These are phyloP conservation scores for Helotiales sp. DNA, from an alignment of 2,329 filamentous ascomycete genomes.

Conservation along the genomic window DNA sequence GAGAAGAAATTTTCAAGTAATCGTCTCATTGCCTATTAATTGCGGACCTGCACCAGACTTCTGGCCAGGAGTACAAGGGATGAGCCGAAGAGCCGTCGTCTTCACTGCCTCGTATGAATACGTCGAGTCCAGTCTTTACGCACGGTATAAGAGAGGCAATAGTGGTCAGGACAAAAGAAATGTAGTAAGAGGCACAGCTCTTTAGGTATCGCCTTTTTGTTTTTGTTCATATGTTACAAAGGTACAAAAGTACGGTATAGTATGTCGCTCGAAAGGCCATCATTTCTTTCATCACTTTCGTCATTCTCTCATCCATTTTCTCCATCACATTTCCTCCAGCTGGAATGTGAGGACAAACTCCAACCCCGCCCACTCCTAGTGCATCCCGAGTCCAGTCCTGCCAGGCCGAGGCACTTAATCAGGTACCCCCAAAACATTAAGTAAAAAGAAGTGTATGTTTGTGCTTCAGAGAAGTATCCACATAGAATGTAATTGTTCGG, in stretches of 20 bases:
- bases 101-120: too few relatives aligned
- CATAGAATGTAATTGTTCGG: conserved; percentile 16
- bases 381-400: conserved; percentile 20
- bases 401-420: conserved; percentile 20
- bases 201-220: not conserved
- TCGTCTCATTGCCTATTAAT: not conserved
- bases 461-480: conserved; percentile 22
- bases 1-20: not conserved
- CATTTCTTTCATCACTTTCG: conserved; percentile 19
- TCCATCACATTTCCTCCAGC: conserved; percentile 8
- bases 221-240: conserved; percentile 28
- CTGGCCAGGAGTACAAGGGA: not conserved
- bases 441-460: conserved; percentile 26
- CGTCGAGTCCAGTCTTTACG: not conserved
- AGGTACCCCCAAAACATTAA: conserved; percentile 15
- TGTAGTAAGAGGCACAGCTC: not conserved
- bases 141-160: not conserved
- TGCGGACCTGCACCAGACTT: not conserved
- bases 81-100: not conserved
- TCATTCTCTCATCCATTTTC: conserved; percentile 13
- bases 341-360: not conserved
- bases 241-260: conserved; percentile 16
- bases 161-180: not conserved
- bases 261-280: conserved; percentile 18
- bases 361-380: not conserved